Base-by-base conservation (phyloP, 2,329 filamentous ascomycete species). In the Pezicula carpinea region DNA sequence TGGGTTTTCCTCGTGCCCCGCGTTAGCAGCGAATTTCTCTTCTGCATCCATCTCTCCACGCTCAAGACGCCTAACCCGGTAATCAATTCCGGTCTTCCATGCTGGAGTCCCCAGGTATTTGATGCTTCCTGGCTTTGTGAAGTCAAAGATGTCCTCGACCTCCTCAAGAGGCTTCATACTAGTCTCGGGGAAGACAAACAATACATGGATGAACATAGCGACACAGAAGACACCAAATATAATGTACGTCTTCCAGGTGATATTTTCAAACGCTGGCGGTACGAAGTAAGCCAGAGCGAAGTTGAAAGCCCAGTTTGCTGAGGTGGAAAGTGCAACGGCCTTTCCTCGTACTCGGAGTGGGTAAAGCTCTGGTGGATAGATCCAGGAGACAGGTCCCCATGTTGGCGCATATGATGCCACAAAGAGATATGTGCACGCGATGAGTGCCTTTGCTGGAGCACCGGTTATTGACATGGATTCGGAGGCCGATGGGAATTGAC, bases 351-450 rank as follows among this genome's bases (percentile, higher is more conserved):
- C 67, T 39, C 65, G 68, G 17, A 75, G 60, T 23, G 73, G 73
- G 58, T 67, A 76, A 26, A 76, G 62, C 60, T 76, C 74, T 5
- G 72, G 64, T 14, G 73, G 72, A 56, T 76, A 76, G 8, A 69
- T 69, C 73, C 73, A 76, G 13, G 67, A 71, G 5, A 68, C 69
- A 5, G 72, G 72, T 2, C 73, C 75, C 73, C 74, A 77, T 8
- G 73, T 77, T 7, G 71, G 67, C 3, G 74, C 74, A 47, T 67
- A 76, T 0, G 69, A 69, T 0, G 78, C 79, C 15, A 83, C 79
- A 46, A 83, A 80, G 31, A 79, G 76, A 52, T 85, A 87, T 0
- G 81, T 85, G 54, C 75, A 82, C 2, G 82, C 80, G 46, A 87
- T 79, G 52, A 85, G 74, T 0, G 75, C 76, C 57, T 76, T 80